Base-by-base conservation (phyloP, 768 basidiomycete genomes). In the Mrakia hoshinonis region DNA sequence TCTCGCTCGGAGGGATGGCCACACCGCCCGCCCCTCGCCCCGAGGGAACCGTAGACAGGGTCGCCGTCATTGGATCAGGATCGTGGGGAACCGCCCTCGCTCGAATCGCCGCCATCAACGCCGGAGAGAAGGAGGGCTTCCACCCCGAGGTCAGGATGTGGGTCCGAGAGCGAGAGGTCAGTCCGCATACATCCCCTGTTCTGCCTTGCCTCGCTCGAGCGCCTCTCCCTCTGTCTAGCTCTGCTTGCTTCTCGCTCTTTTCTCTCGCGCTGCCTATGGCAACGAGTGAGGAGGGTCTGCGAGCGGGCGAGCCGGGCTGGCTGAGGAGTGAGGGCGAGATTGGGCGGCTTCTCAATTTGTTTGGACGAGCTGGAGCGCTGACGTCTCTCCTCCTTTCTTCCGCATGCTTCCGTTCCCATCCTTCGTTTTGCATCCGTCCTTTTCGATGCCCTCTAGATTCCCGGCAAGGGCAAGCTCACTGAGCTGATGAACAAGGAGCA, bases 401-500 rank as follows among this genome's bases (percentile, higher is more conserved):
- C 47, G 29, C n/a, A 7, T 54, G 49, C 24, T 24, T 20, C 51
- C 39, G 36, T 34, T 1, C 49, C 51, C 5, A 43, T 36, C n/a
- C 20, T 29, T 46, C 38, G 26, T 31, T 46, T 4, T 34, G 34
- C 9, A 18, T 12, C 13, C 20, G 9, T 22, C 24, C 9, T 6
- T 47, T 51, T 47, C 12, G 6, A 20, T 46, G 20, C 15, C 13
- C 43, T 31, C 43, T 43, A 71, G 70, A 51, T 66, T 46, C 64
- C 63, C 31, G 70, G 70, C 3, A 48, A 51, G 52, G 70, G 72
- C 20, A 46, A 49, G 11, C 67, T 73, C 58, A 73, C 72, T 26
- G 72, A 73, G 72, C 55, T 67, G 36, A 73, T 73, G 55, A 73
- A 73, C 72, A 47, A 49, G 31, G 72, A 73, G 60, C 72, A 73